These are phyloP conservation scores for Geotrichum aggregatum DNA, from an alignment of 1,139 yeast genomes.

Conservation along the genomic window DNA sequence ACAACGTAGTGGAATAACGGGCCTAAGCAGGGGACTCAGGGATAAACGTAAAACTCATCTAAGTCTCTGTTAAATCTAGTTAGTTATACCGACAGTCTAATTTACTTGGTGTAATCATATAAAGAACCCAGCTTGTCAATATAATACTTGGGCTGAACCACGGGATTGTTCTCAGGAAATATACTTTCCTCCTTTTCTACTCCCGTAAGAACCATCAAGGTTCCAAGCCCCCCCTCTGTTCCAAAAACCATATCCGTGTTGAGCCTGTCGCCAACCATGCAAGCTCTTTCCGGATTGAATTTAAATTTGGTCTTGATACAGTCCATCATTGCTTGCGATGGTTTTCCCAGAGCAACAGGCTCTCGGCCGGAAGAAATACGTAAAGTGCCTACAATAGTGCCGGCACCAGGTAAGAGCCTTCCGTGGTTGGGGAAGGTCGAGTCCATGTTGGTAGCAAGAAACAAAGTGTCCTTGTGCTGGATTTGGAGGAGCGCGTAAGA, in stretches of 20 bases:
- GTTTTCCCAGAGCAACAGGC: constrained; percentile 86
- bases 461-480: constrained; percentile 60
- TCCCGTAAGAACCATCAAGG: constrained; percentile 84
- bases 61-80: not conserved
- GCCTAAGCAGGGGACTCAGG: too few species aligned
- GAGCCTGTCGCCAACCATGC: constrained; percentile 94
- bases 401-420: constrained; percentile 86
- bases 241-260: constrained; percentile 96
- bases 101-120: constrained; percentile 43
- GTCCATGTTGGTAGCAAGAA: constrained; percentile 93
- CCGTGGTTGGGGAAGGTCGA: constrained; percentile 92
- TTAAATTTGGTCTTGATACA: constrained; percentile 70
- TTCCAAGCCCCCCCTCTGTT: constrained; percentile 73
- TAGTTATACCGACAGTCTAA: not conserved
- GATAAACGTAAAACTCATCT: too few species aligned
- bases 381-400: constrained; percentile 81
- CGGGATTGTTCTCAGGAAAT: constrained; percentile 39
- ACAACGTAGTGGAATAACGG: too few species aligned
- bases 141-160: constrained; percentile 60
- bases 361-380: constrained; percentile 70
- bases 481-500: constrained; percentile 81
- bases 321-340: constrained; percentile 84
- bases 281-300: constrained; percentile 58
- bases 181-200: constrained; percentile 72
- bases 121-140: constrained; percentile 75